Evolutionary conservation across 2,329 filamentous ascomycete genomes (phyloP), one percentile per base, ranked within the genome.

Genomic region (Paecilomyces sp.): DNA sequence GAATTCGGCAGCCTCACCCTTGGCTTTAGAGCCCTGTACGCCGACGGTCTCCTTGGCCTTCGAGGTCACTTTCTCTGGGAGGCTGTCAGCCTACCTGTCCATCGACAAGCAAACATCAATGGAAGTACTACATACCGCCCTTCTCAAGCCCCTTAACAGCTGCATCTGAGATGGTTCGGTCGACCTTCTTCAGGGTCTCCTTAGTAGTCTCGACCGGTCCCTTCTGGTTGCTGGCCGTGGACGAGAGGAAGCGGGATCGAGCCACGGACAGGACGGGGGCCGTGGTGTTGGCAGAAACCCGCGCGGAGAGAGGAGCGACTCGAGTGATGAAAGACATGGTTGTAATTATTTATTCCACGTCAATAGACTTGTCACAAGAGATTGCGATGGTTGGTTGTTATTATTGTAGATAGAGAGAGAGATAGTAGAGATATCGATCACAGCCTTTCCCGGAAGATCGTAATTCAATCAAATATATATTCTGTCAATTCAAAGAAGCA

Each of bases 111-210:
- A 33, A n/a, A 28, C 6, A 28, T 3, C 1, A 9, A 24, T 15
- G 25, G 24, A 31, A 36, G 9, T 47, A 8, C n/a, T n/a, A 71
- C 84, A 61, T 81, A 87, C 85, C 80, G 61, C 83, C 82, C 66
- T 79, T 84, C 74, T 88, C 82, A 62, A 87, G 85, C 54, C 85
- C 85, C 74, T 83, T 83, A 24, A 87, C 81, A 11, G 81, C 80
- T 28, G 74, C 80, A 69, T 84, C 77, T 0, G 83, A 80, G 36
- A 85, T 78, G 24, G 77, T 77, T 62, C 80, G 75, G 71, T 88
- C 84, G 22, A 83, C 82, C 58, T 76, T 78, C 75, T 87, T 84
- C 54, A 83, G 70, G 0, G 82, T 80, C 51, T 86, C 83, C 72
- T 86, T 86, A 64, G 81, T 80, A 6, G 75, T 69, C 53, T 86